phyloP scores from a whole-genome alignment of 208 protist genomes.

The Leishmania martiniquensis region DNA sequence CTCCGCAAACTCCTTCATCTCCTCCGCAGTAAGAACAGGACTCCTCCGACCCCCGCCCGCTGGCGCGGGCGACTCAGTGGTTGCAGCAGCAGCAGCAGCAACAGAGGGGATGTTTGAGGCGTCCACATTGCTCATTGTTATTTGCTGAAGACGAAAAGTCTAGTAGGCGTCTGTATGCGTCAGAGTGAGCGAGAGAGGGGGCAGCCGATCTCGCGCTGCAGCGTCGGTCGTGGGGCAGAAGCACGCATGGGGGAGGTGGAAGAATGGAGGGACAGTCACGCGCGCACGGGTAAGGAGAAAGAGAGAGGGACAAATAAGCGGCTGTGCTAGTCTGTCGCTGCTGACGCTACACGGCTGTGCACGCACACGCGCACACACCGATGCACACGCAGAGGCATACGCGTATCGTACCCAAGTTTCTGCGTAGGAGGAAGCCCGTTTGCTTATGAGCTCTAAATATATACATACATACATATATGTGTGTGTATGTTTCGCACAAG shows the following conservation, averaged over 20 bases:
- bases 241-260: not conserved
- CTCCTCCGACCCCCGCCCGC: slow-evolving; percentile 5
- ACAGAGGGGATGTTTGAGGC: not conserved
- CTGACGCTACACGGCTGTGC: not conserved
- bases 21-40: slow-evolving; percentile 27
- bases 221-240: not conserved
- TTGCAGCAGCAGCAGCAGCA: not conserved
- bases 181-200: not conserved
- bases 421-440: not conserved
- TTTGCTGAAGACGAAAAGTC: not conserved
- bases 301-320: not conserved
- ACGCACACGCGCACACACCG: not conserved
- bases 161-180: not conserved
- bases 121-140: not conserved
- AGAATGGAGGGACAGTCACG: not conserved
- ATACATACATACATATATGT: not conserved
- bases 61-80: not conserved
- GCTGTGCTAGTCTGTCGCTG: not conserved
- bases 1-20: slow-evolving; percentile 23
- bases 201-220: not conserved
- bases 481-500: too few relatives aligned
- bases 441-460: not conserved
- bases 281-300: not conserved
- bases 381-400: not conserved
- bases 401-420: not conserved